phyloP scores from a whole-genome alignment of 148 eudicot species.

The Tetragonia tetragonoides region DNA sequence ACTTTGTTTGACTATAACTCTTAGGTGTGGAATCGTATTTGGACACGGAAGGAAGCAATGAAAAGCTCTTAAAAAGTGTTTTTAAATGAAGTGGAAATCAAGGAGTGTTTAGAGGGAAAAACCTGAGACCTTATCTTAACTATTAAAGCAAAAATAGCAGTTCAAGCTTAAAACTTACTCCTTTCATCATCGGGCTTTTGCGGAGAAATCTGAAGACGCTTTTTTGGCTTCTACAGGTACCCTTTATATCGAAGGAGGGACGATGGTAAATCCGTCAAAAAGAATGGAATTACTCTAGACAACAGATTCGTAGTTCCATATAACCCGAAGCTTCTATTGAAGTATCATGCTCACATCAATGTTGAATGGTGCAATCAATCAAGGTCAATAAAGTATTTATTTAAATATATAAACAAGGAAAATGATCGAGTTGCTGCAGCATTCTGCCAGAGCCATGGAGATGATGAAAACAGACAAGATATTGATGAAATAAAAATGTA shows the following conservation, averaged over 20 bases:
- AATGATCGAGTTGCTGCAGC: conserved; percentile 10
- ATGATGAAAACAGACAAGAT: not conserved
- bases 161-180: no score
- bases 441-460: not conserved
- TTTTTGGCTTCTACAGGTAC: no score
- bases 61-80: no score
- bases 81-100: no score
- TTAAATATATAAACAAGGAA: conserved; percentile 17
- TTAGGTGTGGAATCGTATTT: no score
- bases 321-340: not conserved
- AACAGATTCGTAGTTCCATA: conserved; percentile 10
- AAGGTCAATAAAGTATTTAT: not conserved
- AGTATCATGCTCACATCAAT: conserved; percentile 15
- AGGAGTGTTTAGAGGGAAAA: no score
- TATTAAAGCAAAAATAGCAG: no score
- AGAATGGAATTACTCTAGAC: not conserved
- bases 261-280: not conserved
- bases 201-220: no score
- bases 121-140: no score
- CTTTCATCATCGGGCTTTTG: no score
- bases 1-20: no score
- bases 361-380: conserved; percentile 23
- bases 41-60: no score
- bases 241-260: conserved; percentile 7
- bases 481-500: conserved; percentile 7